phyloP scores from a whole-genome alignment of 331 rosid genomes.

The Dryas integrifolia region DNA sequence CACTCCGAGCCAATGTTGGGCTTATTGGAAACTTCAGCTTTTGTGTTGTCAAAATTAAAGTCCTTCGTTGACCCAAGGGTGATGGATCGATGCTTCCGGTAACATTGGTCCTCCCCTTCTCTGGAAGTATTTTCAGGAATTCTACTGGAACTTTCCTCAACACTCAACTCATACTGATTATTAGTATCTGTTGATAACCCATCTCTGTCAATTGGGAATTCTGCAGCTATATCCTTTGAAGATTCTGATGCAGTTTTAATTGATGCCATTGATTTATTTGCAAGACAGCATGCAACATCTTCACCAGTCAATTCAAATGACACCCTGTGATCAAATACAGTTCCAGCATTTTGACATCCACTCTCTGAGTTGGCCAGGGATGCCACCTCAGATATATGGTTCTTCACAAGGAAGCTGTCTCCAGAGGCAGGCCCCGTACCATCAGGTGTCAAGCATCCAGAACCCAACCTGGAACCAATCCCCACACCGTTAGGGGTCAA shows the following conservation, averaged over 20 bases:
- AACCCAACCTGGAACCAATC: constrained; percentile 62
- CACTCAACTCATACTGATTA: constrained; percentile 28
- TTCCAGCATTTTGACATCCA: constrained; percentile 49
- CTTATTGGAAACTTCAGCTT: constrained; percentile 51
- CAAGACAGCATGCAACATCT: constrained; percentile 92
- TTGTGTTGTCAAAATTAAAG: constrained; percentile 79
- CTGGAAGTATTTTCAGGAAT: constrained; percentile 35
- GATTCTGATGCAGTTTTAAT: constrained; percentile 50
- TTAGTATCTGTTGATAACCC: constrained; percentile 35
- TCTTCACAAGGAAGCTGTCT: constrained; percentile 36
- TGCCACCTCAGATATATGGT: constrained; percentile 52
- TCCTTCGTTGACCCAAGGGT: constrained; percentile 70
- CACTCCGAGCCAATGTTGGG: constrained; percentile 60
- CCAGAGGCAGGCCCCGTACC: constrained; percentile 48
- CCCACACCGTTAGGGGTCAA: constrained; percentile 75
- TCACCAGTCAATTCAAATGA: constrained; percentile 95
- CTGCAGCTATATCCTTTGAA: constrained; percentile 48
- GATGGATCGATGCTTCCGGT: constrained; percentile 60
- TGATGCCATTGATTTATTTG: constrained; percentile 56
- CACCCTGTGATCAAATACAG: constrained; percentile 69
- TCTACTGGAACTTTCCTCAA: constrained; percentile 41
- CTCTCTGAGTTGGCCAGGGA: constrained; percentile 57
- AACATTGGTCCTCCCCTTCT: constrained; percentile 51
- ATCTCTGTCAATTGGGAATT: constrained; percentile 37
- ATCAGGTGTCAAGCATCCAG: constrained; percentile 82